Evolutionary conservation across 1,284 basidiomycete species (phyloP).

Genomic region (Ustilago trichophora): DNA sequence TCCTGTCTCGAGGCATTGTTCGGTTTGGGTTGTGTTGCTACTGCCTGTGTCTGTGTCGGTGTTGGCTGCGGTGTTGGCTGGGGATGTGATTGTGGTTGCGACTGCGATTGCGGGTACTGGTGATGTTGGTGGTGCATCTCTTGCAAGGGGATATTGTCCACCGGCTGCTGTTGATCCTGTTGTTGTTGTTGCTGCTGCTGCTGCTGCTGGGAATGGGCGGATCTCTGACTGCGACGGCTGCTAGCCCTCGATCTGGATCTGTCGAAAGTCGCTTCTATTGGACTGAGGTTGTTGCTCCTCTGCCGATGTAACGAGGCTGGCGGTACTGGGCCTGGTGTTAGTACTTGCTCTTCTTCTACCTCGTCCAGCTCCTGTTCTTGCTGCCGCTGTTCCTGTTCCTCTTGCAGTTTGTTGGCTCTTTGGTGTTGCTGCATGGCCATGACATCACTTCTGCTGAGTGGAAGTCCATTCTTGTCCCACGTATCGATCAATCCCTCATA

Average conservation of each 20-base stretch:
- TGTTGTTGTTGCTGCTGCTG: background rate
- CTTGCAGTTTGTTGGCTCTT: conserved; percentile 14
- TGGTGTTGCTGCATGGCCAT: conserved; percentile 11
- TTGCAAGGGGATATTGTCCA: background rate
- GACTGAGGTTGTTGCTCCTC: conserved; percentile 11
- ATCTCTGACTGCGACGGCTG: conserved; percentile 9
- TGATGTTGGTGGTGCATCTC: background rate
- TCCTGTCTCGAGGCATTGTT: background rate
- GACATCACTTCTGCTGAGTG: conserved; percentile 43
- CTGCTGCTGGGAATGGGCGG: background rate
- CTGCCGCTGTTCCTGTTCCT: conserved; percentile 13
- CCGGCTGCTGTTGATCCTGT: background rate
- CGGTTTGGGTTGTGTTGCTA: background rate
- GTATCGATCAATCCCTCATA: conserved; percentile 57
- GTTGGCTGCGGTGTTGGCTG: background rate
- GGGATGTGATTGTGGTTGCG: background rate
- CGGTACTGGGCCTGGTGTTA: conserved; percentile 3
- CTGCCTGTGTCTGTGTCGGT: conserved; percentile 1
- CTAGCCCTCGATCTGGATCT: conserved; percentile 19
- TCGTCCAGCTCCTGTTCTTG: background rate
- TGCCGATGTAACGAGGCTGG: background rate
- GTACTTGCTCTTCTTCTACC: conserved; percentile 7
- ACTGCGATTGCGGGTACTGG: too few relatives aligned
- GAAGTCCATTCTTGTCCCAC: conserved; percentile 55
- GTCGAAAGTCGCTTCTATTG: background rate